Evolutionary conservation across 1,284 basidiomycete species (phyloP).

Genomic region (Moniliella sp.): DNA sequence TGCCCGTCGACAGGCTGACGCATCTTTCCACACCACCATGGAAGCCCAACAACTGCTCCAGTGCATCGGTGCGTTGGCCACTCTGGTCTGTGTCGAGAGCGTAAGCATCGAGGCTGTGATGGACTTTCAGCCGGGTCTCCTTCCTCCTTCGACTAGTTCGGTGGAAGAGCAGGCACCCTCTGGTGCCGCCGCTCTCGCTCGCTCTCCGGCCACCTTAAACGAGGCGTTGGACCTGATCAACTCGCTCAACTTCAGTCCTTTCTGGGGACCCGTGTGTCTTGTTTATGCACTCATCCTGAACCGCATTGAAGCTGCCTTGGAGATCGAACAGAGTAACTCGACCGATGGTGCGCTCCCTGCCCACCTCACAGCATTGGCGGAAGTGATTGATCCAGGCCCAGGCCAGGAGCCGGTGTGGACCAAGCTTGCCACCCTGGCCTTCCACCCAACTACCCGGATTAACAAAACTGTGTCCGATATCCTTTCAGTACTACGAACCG

Average conservation of each 20-base stretch:
- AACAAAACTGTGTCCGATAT: slow-evolving; percentile 21
- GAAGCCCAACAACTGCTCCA: slow-evolving; percentile 43
- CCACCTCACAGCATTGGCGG: neutral
- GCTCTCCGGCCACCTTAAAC: neutral
- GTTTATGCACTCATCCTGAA: neutral
- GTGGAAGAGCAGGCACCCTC: neutral
- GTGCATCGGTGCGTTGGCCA: slow-evolving; percentile 52
- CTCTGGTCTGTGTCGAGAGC: slow-evolving; percentile 54
- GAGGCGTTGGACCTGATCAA: neutral
- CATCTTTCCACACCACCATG: slow-evolving; percentile 47
- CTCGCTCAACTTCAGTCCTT: neutral
- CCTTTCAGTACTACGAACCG: slow-evolving; percentile 29
- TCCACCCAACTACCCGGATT: slow-evolving; percentile 24
- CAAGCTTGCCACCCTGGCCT: slow-evolving; percentile 30
- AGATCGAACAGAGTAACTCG: neutral
- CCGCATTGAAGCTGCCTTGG: neutral
- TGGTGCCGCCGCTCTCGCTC: neutral
- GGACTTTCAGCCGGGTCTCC: slow-evolving; percentile 38
- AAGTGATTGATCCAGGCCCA: neutral
- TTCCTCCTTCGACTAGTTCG: too few relatives aligned
- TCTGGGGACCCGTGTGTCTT: neutral
- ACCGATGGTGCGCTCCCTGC: neutral
- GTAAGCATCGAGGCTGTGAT: slow-evolving; percentile 56
- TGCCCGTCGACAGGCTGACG: slow-evolving; percentile 48
- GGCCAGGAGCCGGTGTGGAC: slow-evolving; percentile 29